A percentile compares a stretch with the other conserved stretches of the same genome.
These are phyloP conservation scores for Maudiozyma pseudohumilis DNA, from an alignment of 805 yeast genomes.

Conservation along the genomic window DNA sequence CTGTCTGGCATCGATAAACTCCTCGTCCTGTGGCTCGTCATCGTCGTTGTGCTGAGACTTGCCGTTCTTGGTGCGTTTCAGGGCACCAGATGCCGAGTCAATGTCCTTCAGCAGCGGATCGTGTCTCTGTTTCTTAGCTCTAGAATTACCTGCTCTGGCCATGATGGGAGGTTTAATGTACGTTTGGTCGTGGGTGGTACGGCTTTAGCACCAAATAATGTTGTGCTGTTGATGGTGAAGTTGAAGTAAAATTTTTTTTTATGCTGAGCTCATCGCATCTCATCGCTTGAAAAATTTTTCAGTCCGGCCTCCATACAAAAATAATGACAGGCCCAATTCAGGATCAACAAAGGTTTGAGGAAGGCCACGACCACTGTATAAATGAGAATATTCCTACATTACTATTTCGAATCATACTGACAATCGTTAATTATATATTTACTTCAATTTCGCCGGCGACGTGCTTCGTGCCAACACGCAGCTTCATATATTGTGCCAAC, in stretches of 20 bases:
- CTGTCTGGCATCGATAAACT: slow-evolving; percentile 65
- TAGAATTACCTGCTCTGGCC: slow-evolving; percentile 56
- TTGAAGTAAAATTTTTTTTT: background rate
- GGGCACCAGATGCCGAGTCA: slow-evolving; percentile 61
- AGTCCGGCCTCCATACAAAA: too few species aligned
- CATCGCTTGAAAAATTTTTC: slow-evolving; percentile 7
- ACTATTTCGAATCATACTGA: too few species aligned
- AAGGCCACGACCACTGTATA: too few species aligned
- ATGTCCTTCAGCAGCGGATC: slow-evolving; percentile 74
- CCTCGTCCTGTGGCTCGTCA: slow-evolving; percentile 38
- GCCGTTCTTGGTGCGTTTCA: slow-evolving; percentile 37
- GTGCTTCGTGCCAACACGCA: too few species aligned
- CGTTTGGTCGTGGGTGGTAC: too few species aligned
- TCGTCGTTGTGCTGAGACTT: slow-evolving; percentile 28
- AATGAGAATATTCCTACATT: too few species aligned
- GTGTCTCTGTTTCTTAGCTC: slow-evolving; percentile 53
- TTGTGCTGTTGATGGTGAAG: background rate
- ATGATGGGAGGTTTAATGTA: too few species aligned
- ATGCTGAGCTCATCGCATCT: slow-evolving; percentile 3
- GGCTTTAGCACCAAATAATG: background rate
- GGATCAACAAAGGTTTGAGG: too few species aligned
- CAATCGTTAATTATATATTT: too few species aligned
- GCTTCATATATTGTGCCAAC: too few species aligned
- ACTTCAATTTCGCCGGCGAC: too few species aligned
- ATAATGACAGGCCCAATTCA: too few species aligned